phyloP scores from a whole-genome alignment of 331 rosid genomes.

The Rhamnella rubrinervis region DNA sequence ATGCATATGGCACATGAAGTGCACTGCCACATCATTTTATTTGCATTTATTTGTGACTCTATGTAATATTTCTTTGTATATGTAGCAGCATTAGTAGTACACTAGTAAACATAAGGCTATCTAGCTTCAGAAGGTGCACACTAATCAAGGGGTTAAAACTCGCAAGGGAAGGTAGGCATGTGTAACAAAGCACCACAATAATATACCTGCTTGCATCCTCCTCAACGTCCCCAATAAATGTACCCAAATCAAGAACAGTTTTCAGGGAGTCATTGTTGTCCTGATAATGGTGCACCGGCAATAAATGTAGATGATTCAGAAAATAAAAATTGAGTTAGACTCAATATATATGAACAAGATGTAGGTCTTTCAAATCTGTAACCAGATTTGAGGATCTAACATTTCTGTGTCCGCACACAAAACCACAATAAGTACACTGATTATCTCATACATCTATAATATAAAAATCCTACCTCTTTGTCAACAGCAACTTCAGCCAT shows the following conservation, averaged over 20 bases:
- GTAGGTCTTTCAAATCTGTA: neutral
- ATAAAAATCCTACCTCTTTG: conserved; percentile 10
- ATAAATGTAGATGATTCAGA: neutral
- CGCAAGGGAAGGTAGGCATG: neutral
- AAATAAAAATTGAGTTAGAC: neutral
- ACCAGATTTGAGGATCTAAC: neutral
- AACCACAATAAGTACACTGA: neutral
- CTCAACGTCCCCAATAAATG: conserved; percentile 81
- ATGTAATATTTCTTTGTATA: neutral
- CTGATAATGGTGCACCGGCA: conserved; percentile 25
- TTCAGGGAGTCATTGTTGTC: conserved; percentile 44
- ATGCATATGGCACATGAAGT: neutral
- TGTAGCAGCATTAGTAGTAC: neutral
- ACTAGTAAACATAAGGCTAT: neutral
- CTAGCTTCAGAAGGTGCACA: neutral
- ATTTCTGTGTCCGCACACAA: neutral
- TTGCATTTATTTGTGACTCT: neutral
- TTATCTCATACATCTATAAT: neutral
- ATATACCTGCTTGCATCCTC: conserved; percentile 67
- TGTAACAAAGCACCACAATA: neutral
- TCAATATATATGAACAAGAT: neutral
- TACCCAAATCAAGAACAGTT: conserved; percentile 63
- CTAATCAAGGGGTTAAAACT: neutral
- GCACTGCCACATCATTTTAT: neutral
- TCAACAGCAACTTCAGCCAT: conserved; percentile 21